Evolutionary conservation across 441 rosid species (phyloP).

Genomic region (Erodium chrysanthum): DNA sequence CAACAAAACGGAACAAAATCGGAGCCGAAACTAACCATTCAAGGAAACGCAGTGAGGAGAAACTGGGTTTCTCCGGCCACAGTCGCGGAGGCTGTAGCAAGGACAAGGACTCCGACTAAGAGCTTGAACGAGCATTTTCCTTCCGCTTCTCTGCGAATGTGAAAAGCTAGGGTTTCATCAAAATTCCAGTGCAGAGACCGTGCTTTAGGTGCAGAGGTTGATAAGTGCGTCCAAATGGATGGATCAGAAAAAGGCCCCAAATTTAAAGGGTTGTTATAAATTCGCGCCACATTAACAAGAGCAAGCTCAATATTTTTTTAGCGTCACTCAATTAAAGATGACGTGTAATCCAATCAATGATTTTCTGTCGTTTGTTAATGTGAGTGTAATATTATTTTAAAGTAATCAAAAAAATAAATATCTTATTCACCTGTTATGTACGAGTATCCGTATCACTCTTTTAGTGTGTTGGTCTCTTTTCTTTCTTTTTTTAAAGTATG

Average conservation of each 20-base stretch:
- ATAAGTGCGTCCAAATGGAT: background rate
- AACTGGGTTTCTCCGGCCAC: slow-evolving; percentile 1
- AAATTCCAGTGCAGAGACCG: background rate
- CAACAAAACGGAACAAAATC: background rate
- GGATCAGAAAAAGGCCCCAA: slow-evolving; percentile 2
- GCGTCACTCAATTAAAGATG: no score
- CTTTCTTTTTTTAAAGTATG: no score
- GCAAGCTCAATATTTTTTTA: no score
- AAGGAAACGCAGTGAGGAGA: slow-evolving; percentile 9
- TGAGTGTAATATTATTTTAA: no score
- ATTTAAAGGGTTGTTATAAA: slow-evolving; percentile 8
- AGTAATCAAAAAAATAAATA: no score
- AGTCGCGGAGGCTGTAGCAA: slow-evolving; percentile 8
- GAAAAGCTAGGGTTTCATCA: slow-evolving; percentile 1
- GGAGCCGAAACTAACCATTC: slow-evolving; percentile 20
- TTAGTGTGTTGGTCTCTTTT: no score
- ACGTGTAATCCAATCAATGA: no score
- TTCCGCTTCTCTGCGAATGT: background rate
- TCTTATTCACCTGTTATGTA: no score
- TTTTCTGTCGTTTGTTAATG: no score
- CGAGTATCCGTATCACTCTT: no score
- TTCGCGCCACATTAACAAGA: slow-evolving; percentile 1
- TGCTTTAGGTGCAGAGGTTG: background rate
- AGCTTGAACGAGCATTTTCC: slow-evolving; percentile 24
- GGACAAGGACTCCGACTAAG: slow-evolving; percentile 14